Evolutionary conservation across 2,329 filamentous ascomycete genomes (phyloP), one percentile per base, ranked within the genome.

Genomic region (Trichoderma sp.): DNA sequence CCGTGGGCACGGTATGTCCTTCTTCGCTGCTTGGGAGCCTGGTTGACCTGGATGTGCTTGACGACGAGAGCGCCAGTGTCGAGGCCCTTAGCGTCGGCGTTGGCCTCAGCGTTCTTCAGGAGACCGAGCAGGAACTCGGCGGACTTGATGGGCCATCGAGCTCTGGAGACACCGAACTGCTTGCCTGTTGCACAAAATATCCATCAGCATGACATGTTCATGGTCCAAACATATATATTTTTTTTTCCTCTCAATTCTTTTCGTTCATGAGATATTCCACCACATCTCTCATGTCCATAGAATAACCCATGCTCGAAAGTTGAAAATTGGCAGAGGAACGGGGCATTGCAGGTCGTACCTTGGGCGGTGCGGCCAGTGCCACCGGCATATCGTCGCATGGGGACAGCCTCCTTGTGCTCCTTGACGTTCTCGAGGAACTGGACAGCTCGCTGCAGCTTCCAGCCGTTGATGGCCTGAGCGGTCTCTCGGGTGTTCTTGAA

Each of bases 41-140:
- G 96, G 93, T 99, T 99, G 89, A 99, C 96, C 89, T 99, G 96
- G 87, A 99, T 99, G 92, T 97, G 96, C 93, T 97, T 97, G 87
- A 99, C 92, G 82, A 98, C 86, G 82, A 99, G 88, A 89, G 96
- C 96, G 86, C 91, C 91, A 82, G 94, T 98, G 86, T 99, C 94
- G 81, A 97, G 93, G 80, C 94, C 94, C 89, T 97, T 97, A 84
- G 92, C 92, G 79, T 97, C 94, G 83, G 94, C 94, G 85, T 97
- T 97, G 87, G 94, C 91, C 88, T 97, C 94, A 77, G 94, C 94
- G 86, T 97, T 97, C 90, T 94, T 96, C 79, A 99, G 92, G 79
- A 99, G 93, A 82, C 92, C 92, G 84, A 97, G 91, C 74, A 99
- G 89, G 89, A 97, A 97, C 88, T 97, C 91, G 84, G 96, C 96